phyloP scores from a whole-genome alignment of 225 moss, liverwort and hornwort species.

The Pleurozium schreberi region DNA sequence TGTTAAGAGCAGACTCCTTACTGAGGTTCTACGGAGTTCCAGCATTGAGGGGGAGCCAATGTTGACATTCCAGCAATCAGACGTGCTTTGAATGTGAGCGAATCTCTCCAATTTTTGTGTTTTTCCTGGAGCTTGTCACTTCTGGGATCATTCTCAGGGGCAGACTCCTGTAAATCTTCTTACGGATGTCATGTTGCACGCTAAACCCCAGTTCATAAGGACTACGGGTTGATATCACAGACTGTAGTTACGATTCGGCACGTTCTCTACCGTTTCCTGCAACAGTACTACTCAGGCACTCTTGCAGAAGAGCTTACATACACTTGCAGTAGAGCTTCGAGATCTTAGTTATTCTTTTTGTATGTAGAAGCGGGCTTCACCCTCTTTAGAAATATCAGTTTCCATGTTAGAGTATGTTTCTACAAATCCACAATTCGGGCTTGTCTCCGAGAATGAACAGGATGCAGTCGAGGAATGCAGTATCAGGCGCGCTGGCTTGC shows the following conservation, averaged over 20 bases:
- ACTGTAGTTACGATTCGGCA: too few relatives aligned
- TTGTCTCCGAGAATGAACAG: not conserved
- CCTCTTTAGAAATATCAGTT: too few relatives aligned
- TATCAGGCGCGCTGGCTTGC: not conserved
- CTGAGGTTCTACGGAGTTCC: not conserved
- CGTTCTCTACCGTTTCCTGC: not conserved
- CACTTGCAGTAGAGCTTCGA: not conserved
- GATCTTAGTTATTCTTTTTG: too few relatives aligned
- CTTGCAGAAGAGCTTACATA: not conserved
- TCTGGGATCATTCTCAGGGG: not conserved
- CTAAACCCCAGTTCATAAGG: not conserved
- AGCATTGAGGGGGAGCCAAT: not conserved
- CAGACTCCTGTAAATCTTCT: not conserved
- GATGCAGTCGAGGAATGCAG: not conserved
- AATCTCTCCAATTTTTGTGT: too few relatives aligned
- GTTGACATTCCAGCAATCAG: not conserved
- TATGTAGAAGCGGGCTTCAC: not conserved
- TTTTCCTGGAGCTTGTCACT: not conserved
- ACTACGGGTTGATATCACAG: too few relatives aligned
- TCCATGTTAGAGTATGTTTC: not conserved
- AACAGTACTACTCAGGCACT: not conserved
- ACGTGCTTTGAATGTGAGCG: not conserved
- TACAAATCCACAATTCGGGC: too few relatives aligned
- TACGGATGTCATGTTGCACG: not conserved
- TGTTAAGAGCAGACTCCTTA: too few relatives aligned